Evolutionary conservation across 2,329 filamentous ascomycete species (phyloP), one percentile per base, ranked within the genome.

Genomic region (Trichoderma koningii): DNA sequence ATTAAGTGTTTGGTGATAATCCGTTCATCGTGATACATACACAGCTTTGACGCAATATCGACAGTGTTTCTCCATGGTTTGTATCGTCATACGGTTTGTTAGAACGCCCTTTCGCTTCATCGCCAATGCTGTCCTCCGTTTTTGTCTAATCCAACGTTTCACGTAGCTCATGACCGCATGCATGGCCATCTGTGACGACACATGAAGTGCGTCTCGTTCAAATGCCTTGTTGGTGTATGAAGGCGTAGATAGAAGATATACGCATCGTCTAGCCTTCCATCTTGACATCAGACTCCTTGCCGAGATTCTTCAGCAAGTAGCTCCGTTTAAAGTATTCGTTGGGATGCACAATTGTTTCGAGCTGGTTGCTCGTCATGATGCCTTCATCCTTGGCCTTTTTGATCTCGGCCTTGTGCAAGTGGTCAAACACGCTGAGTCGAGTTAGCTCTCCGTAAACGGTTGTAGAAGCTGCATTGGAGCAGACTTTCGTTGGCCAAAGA

Each of bases 261-360:
- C 12, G 14, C 34, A 14, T 41, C 21, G 15, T 38, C 51, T 51
- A 66, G 17, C 55, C 80, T 66, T 83, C 82, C 83, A 88, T 87
- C 76, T 84, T 83, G 38, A 84, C 77, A 66, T 87, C 84, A 19
- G 80, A 77, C 66, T 79, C 79, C 23, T 78, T 87, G 57, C 78
- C 88, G 28, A 96, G 76, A 74, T 95, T 91, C 81, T 93, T 97
- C 67, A 99, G 80, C 70, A 96, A 73, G 76, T 92, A 98, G 75
- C 93, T 96, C 64, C 94, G 85, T 83, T 97, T 97, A 78, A 98
- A 99, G 78, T 97, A 99, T 69, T 94, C 93, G 76, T 99, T 99
- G 12, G 95, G 95, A 78, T 99, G 95, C 23, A 97, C 89, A 74
- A 99, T 96, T 0, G 94, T 98, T 78, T 98, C 94, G 48, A 97